Percentiles rank a stretch among this genome's conserved stretches.
These are phyloP conservation scores for Cladosporium sp. DNA, from an alignment of 2,329 filamentous ascomycete genomes.

Conservation along the genomic window DNA sequence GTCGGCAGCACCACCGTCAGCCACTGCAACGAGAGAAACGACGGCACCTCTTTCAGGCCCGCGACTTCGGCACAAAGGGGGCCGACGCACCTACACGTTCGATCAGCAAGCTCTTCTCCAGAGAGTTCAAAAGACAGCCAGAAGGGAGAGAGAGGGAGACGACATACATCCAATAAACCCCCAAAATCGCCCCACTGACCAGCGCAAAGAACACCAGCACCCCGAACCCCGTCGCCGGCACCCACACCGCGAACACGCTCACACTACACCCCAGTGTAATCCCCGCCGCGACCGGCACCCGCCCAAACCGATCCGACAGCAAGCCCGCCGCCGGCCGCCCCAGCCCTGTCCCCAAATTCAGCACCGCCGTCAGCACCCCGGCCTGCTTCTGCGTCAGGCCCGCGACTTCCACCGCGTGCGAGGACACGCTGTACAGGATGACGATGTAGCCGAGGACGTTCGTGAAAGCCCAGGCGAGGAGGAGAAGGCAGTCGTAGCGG, in stretches of 20 bases:
- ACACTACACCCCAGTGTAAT: conserved; percentile 37
- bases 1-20: conserved; percentile 21
- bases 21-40: conserved; percentile 36
- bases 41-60: conserved; percentile 35
- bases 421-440: conserved; percentile 42
- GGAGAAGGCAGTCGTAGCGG: conserved; percentile 28
- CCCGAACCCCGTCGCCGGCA: conserved; percentile 38
- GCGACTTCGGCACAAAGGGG: conserved; percentile 38
- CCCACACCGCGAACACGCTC: conserved; percentile 41
- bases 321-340: conserved; percentile 43
- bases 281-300: conserved; percentile 37
- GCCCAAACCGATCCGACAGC: conserved; percentile 39
- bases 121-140: neutral
- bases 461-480: conserved; percentile 39
- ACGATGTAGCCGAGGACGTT: conserved; percentile 45
- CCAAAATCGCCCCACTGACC: conserved; percentile 39
- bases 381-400: conserved; percentile 37
- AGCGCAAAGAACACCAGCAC: conserved; percentile 40
- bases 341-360: conserved; percentile 45
- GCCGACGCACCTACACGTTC: conserved; percentile 30
- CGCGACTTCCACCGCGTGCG: conserved; percentile 39
- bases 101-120: neutral
- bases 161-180: conserved; percentile 43
- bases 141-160: neutral
- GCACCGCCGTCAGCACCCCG: conserved; percentile 35